Percentiles rank a stretch among this genome's conserved stretches.
These are phyloP conservation scores for Chiua virens DNA, from an alignment of 768 basidiomycete genomes.

Conservation along the genomic window DNA sequence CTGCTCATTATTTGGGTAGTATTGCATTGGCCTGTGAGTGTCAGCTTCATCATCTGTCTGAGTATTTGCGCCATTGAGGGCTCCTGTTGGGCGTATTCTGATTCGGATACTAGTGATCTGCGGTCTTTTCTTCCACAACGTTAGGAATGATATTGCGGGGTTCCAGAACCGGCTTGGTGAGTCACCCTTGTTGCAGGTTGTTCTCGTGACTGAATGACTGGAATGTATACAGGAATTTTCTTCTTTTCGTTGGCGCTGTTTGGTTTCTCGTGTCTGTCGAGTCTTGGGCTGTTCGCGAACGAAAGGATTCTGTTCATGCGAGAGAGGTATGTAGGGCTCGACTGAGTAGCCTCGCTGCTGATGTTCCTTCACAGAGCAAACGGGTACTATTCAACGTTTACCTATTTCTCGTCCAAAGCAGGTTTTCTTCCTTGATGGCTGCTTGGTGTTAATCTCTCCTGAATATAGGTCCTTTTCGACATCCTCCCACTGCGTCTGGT, in stretches of 20 bases:
- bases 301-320: conserved; percentile 97
- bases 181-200: conserved; percentile 7
- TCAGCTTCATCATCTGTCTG: background rate
- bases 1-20: conserved; percentile 86
- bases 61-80: background rate
- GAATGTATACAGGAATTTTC: conserved; percentile 66
- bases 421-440: background rate
- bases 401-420: conserved; percentile 95
- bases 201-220: background rate
- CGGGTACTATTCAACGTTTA: conserved; percentile 96
- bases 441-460: background rate
- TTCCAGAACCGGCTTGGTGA: conserved; percentile 94
- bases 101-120: conserved; percentile 62
- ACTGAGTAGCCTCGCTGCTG: background rate
- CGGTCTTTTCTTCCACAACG: conserved; percentile 89
- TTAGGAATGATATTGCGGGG: conserved; percentile 91
- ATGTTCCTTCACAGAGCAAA: conserved; percentile 64
- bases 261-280: conserved; percentile 95
- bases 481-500: conserved; percentile 93
- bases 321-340: conserved; percentile 64
- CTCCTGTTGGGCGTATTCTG: background rate
- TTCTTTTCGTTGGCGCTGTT: conserved; percentile 97
- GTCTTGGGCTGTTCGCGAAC: conserved; percentile 90
- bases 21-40: conserved; percentile 79
- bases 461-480: conserved; percentile 82